Evolutionary conservation across 1,284 basidiomycete genomes (phyloP), one percentile per base, ranked within the genome.

Genomic region (Pyrrhoderma noxium): DNA sequence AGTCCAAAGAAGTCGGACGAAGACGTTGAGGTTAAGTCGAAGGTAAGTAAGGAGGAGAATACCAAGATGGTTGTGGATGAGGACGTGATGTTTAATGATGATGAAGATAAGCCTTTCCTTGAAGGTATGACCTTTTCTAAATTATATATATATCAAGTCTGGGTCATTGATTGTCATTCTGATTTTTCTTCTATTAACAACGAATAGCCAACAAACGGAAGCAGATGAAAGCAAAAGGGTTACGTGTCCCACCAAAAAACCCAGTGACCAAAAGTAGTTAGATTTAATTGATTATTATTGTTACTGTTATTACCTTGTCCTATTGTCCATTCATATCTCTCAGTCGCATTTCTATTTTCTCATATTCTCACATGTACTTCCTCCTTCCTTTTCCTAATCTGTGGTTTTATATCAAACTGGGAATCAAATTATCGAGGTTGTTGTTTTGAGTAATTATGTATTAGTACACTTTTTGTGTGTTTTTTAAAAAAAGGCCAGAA

Each of bases 181-280:
- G 55, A 46, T 48, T 60, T 48, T 53, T 52, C 16, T 46, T 23
- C 39, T 38, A 11, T 13, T 14, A 21, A 22, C 13, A 19, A 51
- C 14, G 54, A 58, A 37, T 65, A 89, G 86, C 83, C 65, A 73
- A 76, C 2, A 86, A 81, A 65, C 77, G 85, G 59, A 77, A 75
- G 61, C 76, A 76, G 55, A 79, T 85, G 76, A 88, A 85, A 62
- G 78, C 79, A 16, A 89, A 84, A 64, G 86, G 86, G 43, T 69
- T 87, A 45, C 78, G 79, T 47, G 79, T 79, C 36, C 47, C 43
- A 16, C 48, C 52, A 13, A 40, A 47, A 22, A 44, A 46, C 27
- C 5, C 27, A 11, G 27, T 31, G 27, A 31, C 22, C n/a, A 42
- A 47, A 25, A 21, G 44, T 1, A 45, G 43, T 37, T 52, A 51